A percentile compares a stretch with the other conserved stretches of the same genome.
These are phyloP conservation scores for Nitzschia sp. DNA, from an alignment of 108 stramenopile genomes.

Conservation along the genomic window DNA sequence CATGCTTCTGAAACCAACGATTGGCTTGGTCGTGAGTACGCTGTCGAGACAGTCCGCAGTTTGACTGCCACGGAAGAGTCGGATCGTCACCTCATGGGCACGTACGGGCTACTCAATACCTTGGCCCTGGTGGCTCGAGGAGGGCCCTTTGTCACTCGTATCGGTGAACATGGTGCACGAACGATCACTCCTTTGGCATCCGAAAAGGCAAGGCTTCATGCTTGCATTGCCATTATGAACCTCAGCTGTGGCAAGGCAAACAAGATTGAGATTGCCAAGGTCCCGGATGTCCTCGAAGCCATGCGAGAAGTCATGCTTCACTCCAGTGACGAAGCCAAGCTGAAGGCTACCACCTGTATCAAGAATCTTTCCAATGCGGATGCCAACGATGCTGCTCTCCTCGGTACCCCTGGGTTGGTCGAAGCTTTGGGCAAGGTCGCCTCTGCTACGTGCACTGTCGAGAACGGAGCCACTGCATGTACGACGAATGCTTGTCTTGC, in stretches of 20 bases:
- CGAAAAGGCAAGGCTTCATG: slow-evolving; percentile 82
- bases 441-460: slow-evolving; percentile 62
- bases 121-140: slow-evolving; percentile 79
- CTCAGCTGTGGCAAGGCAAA: slow-evolving; percentile 88
- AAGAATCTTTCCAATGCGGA: slow-evolving; percentile 89
- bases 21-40: slow-evolving; percentile 84
- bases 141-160: slow-evolving; percentile 69
- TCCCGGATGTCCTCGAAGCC: slow-evolving; percentile 71
- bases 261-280: slow-evolving; percentile 83
- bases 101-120: slow-evolving; percentile 68
- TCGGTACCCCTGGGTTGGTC: slow-evolving; percentile 78
- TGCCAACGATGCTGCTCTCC: slow-evolving; percentile 81
- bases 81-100: slow-evolving; percentile 77
- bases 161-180: slow-evolving; percentile 31
- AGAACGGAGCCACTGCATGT: slow-evolving; percentile 75
- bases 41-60: slow-evolving; percentile 85
- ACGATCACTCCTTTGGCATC: slow-evolving; percentile 59
- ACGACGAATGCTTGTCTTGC: slow-evolving; percentile 88
- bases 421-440: slow-evolving; percentile 81
- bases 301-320: slow-evolving; percentile 88
- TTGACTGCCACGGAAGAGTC: slow-evolving; percentile 87
- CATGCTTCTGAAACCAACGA: slow-evolving; percentile 49
- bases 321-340: slow-evolving; percentile 71
- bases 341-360: slow-evolving; percentile 90
- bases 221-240: slow-evolving; percentile 91